phyloP scores from a whole-genome alignment of 2,329 filamentous ascomycete species.

The Sarocladium brachiariae region DNA sequence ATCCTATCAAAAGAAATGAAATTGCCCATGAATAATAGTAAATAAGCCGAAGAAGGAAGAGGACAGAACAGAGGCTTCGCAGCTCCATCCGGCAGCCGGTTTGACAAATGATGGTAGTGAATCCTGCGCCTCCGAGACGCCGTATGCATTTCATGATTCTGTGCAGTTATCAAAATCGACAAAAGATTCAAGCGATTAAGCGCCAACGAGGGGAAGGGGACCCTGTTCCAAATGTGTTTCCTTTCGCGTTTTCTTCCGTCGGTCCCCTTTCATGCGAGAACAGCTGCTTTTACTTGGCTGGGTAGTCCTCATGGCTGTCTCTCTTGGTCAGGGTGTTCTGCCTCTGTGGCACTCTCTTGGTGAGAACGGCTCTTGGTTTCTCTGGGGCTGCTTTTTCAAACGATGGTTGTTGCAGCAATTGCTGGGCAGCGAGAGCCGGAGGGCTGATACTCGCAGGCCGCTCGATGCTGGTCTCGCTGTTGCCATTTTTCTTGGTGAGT shows the following conservation, averaged over 20 bases:
- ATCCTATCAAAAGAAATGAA: too few species aligned
- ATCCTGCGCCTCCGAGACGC: neutral
- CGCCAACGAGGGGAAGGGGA: too few species aligned
- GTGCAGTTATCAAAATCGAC: neutral
- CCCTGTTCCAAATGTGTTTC: neutral
- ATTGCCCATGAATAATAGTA: too few species aligned
- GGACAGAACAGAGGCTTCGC: too few species aligned
- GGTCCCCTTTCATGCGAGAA: too few species aligned
- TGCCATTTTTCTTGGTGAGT: slow-evolving; percentile 33
- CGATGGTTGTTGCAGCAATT: slow-evolving; percentile 5
- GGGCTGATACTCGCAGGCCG: neutral
- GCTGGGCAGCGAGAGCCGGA: neutral
- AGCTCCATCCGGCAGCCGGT: too few species aligned
- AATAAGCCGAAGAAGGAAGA: too few species aligned
- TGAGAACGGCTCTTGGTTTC: slow-evolving; percentile 26
- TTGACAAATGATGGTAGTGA: too few species aligned
- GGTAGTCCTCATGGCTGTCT: neutral
- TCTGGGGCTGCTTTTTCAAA: slow-evolving; percentile 21
- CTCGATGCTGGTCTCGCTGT: slow-evolving; percentile 23
- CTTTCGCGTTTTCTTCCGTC: neutral
- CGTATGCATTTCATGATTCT: slow-evolving; percentile 1
- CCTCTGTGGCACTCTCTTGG: slow-evolving; percentile 27
- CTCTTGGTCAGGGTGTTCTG: neutral
- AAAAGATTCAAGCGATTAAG: neutral
- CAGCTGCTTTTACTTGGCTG: neutral